A percentile compares a stretch with the other conserved stretches of the same genome.
Evolutionary conservation across 164 flowering plant genomes (phyloP).

Genomic region (Protea cynaroides): DNA sequence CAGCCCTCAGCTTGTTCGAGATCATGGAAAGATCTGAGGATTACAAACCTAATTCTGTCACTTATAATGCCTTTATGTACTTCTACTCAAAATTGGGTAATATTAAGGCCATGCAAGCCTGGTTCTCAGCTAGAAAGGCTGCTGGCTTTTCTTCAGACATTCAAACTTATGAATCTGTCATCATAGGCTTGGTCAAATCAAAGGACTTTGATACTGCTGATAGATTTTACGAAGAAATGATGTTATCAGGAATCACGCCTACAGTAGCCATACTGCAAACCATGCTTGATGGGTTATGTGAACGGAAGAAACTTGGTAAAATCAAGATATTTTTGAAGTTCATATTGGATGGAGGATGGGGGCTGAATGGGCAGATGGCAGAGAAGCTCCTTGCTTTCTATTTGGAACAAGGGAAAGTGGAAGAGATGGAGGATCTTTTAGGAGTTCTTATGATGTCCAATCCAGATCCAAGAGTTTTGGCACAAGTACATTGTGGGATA

Average conservation of each 20-base stretch:
- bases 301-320: conserved; percentile 17
- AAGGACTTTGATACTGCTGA: conserved; percentile 29
- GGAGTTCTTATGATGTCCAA: conserved; percentile 12
- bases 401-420: conserved; percentile 24
- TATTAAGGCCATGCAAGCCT: conserved; percentile 29
- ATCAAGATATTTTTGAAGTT: conserved; percentile 23
- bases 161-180: conserved; percentile 36
- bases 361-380: conserved; percentile 18
- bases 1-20: conserved; percentile 50
- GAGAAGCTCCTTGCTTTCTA: conserved; percentile 26
- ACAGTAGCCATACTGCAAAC: conserved; percentile 23
- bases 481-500: conserved; percentile 27
- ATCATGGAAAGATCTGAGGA: conserved; percentile 38
- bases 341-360: conserved; percentile 22
- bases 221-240: conserved; percentile 36
- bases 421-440: conserved; percentile 39
- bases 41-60: conserved; percentile 35
- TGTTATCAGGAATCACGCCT: conserved; percentile 27
- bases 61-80: conserved; percentile 40
- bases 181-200: conserved; percentile 30
- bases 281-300: conserved; percentile 31
- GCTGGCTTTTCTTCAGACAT: conserved; percentile 32
- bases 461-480: conserved; percentile 20
- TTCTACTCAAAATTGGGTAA: conserved; percentile 36
- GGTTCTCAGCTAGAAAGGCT: conserved; percentile 31